A percentile compares a stretch with the other conserved stretches of the same genome.
Evolutionary conservation across 164 flowering plant genomes (phyloP).

Genomic region (Umbilicus rupestris): DNA sequence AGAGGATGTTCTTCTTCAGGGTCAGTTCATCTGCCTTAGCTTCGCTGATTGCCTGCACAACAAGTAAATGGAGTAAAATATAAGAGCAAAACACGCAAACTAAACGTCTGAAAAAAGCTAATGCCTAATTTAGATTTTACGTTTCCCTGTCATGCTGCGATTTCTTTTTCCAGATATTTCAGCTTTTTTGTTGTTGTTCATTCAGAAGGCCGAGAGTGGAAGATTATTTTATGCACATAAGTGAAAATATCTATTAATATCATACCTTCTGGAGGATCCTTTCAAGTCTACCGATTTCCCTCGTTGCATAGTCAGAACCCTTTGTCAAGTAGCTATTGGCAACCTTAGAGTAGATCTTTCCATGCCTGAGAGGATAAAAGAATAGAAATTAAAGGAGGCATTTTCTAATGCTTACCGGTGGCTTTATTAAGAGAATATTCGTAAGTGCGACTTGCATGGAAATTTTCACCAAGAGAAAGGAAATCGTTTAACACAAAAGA

Average conservation of each 20-base stretch:
- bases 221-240: not conserved
- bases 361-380: constrained; percentile 36
- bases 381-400: not conserved
- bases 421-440: no score
- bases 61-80: not conserved
- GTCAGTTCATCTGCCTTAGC: constrained; percentile 82
- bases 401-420: no score
- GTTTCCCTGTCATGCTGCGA: not conserved
- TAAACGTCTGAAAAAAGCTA: not conserved
- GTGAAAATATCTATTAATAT: not conserved
- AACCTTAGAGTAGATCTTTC: constrained; percentile 71
- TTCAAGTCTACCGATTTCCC: constrained; percentile 59
- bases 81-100: not conserved
- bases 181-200: no score
- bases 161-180: no score
- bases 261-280: constrained; percentile 85
- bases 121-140: not conserved
- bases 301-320: constrained; percentile 78
- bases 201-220: not conserved
- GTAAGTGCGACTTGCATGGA: not conserved
- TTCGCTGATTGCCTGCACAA: constrained; percentile 67
- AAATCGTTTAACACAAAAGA: not conserved
- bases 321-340: constrained; percentile 61
- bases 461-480: no score
- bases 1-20: constrained; percentile 77